These are phyloP conservation scores for Oryza rufipogon DNA, from an alignment of 176 grass and related monocot genomes.

Conservation along the genomic window DNA sequence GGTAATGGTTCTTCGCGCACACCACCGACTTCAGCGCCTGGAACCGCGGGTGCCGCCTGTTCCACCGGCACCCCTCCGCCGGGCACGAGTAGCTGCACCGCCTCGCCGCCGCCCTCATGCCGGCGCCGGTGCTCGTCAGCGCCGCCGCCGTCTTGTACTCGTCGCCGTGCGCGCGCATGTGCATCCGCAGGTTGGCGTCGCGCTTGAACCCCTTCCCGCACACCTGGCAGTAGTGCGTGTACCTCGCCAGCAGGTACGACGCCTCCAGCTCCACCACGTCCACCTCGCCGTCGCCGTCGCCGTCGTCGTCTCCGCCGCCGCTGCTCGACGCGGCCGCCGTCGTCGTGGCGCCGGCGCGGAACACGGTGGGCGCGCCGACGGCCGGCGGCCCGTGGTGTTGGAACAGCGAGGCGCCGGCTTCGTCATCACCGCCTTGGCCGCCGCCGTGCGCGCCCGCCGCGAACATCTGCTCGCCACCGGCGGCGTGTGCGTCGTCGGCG, in stretches of 20 bases:
- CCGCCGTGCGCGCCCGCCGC: neutral
- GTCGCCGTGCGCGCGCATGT: conserved; percentile 90
- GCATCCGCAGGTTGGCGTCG: conserved; percentile 86
- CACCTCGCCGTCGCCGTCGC: neutral
- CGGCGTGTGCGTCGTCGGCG: conserved; percentile 7
- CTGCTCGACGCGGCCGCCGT: neutral
- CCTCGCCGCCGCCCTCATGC: too few species aligned
- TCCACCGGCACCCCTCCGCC: conserved; percentile 78
- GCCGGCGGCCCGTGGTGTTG: neutral
- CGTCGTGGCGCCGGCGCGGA: conserved; percentile 16
- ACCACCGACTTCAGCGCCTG: conserved; percentile 76
- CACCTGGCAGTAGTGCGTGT: conserved; percentile 80
- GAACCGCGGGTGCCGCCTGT: conserved; percentile 70
- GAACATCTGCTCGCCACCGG: neutral
- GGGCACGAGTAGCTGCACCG: conserved; percentile 64
- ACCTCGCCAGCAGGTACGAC: conserved; percentile 67
- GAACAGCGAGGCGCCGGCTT: neutral
- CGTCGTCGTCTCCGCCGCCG: neutral
- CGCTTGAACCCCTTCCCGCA: conserved; percentile 98
- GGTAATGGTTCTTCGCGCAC: conserved; percentile 91
- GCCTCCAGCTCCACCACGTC: conserved; percentile 72
- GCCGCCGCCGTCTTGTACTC: conserved; percentile 62
- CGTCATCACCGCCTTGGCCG: neutral
- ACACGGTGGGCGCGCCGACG: neutral
- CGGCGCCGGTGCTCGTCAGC: neutral